Conservation (phyloP, 2,329 filamentous ascomycete genomes). For the Penicillium sp. region DNA sequence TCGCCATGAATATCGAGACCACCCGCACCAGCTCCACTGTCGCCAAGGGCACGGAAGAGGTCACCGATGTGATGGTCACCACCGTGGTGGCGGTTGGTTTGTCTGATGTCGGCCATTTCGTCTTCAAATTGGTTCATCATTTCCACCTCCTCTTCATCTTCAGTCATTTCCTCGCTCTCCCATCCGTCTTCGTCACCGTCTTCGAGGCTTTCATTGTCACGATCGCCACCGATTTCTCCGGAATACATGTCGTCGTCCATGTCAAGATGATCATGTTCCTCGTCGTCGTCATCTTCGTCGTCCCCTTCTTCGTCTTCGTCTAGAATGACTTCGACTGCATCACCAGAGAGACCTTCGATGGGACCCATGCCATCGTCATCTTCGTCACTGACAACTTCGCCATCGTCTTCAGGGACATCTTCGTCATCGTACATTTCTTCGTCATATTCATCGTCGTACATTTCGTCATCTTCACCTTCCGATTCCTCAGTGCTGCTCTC, state of each 20-base stretch:
- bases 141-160: constrained; percentile 48
- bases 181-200: constrained; percentile 52
- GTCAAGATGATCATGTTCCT: constrained; percentile 62
- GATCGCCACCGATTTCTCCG: constrained; percentile 57
- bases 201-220: constrained; percentile 53
- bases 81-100: constrained; percentile 40
- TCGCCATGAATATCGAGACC: constrained; percentile 47
- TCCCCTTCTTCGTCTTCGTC: constrained; percentile 65
- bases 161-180: constrained; percentile 52
- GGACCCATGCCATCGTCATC: constrained; percentile 81
- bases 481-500: constrained; percentile 73
- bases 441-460: constrained; percentile 87
- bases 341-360: constrained; percentile 64
- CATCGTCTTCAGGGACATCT: constrained; percentile 74
- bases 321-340: constrained; percentile 83
- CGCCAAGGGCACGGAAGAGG: constrained; percentile 47
- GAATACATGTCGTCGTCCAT: constrained; percentile 57
- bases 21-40: constrained; percentile 39
- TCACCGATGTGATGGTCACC: constrained; percentile 48
- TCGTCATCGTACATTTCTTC: constrained; percentile 94
- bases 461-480: constrained; percentile 78
- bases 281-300: constrained; percentile 63
- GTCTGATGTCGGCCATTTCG: constrained; percentile 43
- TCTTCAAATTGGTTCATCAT: constrained; percentile 48
- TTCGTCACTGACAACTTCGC: constrained; percentile 86